A percentile compares a stretch with the other conserved stretches of the same genome.
These are phyloP conservation scores for Leishmania amazonensis DNA, from an alignment of 208 protist genomes.

Conservation along the genomic window DNA sequence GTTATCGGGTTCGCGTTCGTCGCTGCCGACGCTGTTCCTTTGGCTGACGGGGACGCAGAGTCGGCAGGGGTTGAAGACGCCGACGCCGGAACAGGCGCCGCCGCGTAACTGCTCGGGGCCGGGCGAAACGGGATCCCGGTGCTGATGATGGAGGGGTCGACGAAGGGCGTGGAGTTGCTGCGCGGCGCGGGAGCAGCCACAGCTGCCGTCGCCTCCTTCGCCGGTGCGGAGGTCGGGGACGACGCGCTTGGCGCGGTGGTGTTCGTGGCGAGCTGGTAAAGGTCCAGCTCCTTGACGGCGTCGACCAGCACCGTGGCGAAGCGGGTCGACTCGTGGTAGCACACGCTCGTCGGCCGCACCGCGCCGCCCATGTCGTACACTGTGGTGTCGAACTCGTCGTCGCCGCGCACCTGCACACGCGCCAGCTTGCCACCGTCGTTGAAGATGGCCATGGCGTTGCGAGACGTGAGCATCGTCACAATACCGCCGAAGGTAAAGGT, in stretches of 20 bases:
- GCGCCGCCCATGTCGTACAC: slow-evolving; percentile 37
- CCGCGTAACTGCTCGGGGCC: slow-evolving; percentile 7
- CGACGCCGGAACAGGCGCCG: neutral
- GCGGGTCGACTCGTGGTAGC: slow-evolving; percentile 61
- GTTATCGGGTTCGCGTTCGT: slow-evolving; percentile 27
- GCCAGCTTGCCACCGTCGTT: slow-evolving; percentile 49
- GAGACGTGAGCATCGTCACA: slow-evolving; percentile 63
- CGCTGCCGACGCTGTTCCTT: slow-evolving; percentile 16
- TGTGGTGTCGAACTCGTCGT: slow-evolving; percentile 29
- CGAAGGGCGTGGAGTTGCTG: slow-evolving; percentile 16
- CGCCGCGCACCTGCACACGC: slow-evolving; percentile 41
- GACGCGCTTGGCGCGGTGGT: slow-evolving; percentile 4
- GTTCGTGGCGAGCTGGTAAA: slow-evolving; percentile 47
- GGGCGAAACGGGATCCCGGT: slow-evolving; percentile 28
- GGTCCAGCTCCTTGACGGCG: slow-evolving; percentile 33
- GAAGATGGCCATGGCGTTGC: slow-evolving; percentile 78
- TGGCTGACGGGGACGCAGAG: neutral
- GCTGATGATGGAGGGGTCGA: slow-evolving; percentile 42
- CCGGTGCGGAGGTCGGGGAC: neutral
- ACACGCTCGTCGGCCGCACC: slow-evolving; percentile 51
- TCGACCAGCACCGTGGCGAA: slow-evolving; percentile 52
- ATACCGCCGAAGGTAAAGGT: slow-evolving; percentile 60
- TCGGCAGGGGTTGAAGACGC: neutral
- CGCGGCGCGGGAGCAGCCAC: slow-evolving; percentile 1
- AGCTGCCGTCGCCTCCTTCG: neutral